Percentiles rank a stretch among this genome's conserved stretches.
These are phyloP conservation scores for Byssochlamys sp. DNA, from an alignment of 2,329 filamentous ascomycete species.

Conservation along the genomic window DNA sequence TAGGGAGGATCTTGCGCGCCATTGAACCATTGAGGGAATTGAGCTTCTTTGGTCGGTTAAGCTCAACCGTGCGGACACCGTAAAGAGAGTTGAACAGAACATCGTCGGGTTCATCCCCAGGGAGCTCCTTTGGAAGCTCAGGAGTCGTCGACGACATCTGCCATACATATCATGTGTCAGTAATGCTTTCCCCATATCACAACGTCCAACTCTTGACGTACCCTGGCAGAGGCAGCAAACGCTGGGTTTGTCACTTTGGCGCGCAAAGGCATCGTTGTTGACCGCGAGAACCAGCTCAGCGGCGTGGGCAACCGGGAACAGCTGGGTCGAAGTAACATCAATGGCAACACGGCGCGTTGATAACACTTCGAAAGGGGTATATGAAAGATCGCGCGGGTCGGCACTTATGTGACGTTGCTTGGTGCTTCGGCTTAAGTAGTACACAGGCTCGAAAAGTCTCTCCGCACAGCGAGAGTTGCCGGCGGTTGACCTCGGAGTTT, in stretches of 20 bases:
- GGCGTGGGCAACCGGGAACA: constrained; percentile 30
- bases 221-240: constrained; percentile 44
- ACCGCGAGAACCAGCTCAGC: constrained; percentile 40
- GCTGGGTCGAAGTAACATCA: constrained; percentile 36
- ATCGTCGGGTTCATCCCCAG: constrained; percentile 71
- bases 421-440: not conserved
- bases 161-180: constrained; percentile 4
- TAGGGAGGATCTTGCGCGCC: constrained; percentile 84
- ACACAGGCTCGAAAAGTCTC: constrained; percentile 1
- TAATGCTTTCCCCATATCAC: constrained; percentile 4
- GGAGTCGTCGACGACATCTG: constrained; percentile 38
- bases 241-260: constrained; percentile 60
- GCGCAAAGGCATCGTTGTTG: constrained; percentile 63
- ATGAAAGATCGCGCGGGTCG: constrained; percentile 3
- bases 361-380: constrained; percentile 7
- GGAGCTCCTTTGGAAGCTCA: constrained; percentile 44
- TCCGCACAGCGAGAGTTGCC: constrained; percentile 2
- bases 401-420: not conserved
- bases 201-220: constrained; percentile 24
- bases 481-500: constrained; percentile 25
- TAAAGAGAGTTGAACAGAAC: constrained; percentile 84
- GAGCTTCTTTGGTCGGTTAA: constrained; percentile 84
- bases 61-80: constrained; percentile 81
- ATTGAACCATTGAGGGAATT: constrained; percentile 92
- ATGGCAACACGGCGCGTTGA: constrained; percentile 16